Evolutionary conservation across 2,329 filamentous ascomycete genomes (phyloP).

Genomic region (Alternaria sp.): DNA sequence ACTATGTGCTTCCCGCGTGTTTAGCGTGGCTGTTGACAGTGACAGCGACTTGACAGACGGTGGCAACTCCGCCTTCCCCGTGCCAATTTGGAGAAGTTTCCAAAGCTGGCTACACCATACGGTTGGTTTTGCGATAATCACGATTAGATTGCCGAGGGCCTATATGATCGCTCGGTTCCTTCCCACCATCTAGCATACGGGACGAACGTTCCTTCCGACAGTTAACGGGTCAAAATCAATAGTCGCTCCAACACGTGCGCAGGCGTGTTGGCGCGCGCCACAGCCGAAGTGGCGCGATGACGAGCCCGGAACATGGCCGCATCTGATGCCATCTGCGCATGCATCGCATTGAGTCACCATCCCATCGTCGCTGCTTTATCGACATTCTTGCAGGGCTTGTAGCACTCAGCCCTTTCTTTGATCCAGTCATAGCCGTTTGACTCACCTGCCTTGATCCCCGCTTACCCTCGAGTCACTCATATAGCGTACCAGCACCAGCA

Average conservation of each 20-base stretch:
- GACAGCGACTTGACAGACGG: neutral
- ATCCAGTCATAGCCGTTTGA: conserved; percentile 13
- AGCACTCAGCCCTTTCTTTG: neutral
- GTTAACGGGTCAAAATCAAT: neutral
- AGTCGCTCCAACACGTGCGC: neutral
- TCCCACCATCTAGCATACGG: neutral
- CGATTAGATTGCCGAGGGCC: neutral
- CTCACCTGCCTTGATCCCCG: conserved; percentile 12
- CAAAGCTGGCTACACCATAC: neutral
- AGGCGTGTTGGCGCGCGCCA: neutral
- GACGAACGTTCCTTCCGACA: neutral
- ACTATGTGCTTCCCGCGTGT: neutral
- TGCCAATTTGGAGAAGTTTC: neutral
- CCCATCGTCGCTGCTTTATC: neutral
- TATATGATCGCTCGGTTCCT: neutral
- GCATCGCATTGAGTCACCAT: conserved; percentile 8
- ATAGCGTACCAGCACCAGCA: neutral
- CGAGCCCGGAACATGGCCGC: neutral
- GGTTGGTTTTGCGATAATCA: neutral
- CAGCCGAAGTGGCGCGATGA: conserved; percentile 12
- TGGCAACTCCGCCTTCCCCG: neutral
- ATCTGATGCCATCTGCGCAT: neutral
- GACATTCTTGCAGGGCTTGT: neutral
- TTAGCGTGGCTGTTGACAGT: neutral
- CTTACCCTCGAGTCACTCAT: conserved; percentile 7